phyloP scores from a whole-genome alignment of 2,329 filamentous ascomycete genomes.

The Aspergillus sp. region DNA sequence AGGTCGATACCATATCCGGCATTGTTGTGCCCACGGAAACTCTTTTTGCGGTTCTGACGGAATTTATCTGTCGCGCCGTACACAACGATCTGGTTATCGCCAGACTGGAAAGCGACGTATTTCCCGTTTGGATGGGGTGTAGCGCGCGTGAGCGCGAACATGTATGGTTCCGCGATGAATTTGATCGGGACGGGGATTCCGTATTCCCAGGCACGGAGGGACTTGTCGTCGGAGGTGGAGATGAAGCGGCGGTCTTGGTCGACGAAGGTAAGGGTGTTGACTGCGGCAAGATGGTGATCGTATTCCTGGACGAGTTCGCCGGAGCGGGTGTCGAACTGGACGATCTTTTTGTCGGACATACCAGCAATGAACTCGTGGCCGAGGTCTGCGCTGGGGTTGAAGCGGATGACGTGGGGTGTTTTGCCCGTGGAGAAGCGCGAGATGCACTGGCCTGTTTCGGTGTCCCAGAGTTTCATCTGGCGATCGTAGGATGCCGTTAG shows the following conservation, averaged over 20 bases:
- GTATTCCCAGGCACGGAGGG: conserved; percentile 95
- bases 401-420: conserved; percentile 90
- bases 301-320: conserved; percentile 91
- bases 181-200: conserved; percentile 98
- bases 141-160: conserved; percentile 92
- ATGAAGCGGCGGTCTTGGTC: conserved; percentile 95
- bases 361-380: conserved; percentile 90
- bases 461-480: conserved; percentile 97
- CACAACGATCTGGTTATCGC: conserved; percentile 95
- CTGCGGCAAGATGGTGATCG: conserved; percentile 94
- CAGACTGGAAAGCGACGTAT: conserved; percentile 89
- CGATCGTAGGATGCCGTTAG: conserved; percentile 90
- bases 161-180: conserved; percentile 94
- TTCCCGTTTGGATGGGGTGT: conserved; percentile 85
- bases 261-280: conserved; percentile 97
- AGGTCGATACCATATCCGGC: conserved; percentile 91
- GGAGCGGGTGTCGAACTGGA: conserved; percentile 89
- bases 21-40: conserved; percentile 92
- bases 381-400: conserved; percentile 77
- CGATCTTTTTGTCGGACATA: conserved; percentile 98
- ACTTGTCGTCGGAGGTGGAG: conserved; percentile 96
- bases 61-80: conserved; percentile 95
- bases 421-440: conserved; percentile 90
- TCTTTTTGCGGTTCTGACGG: conserved; percentile 95
- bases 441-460: conserved; percentile 86